Percentiles rank a stretch among this genome's conserved stretches.
These are phyloP conservation scores for Zangia roseola DNA, from an alignment of 768 basidiomycete species.

Conservation along the genomic window DNA sequence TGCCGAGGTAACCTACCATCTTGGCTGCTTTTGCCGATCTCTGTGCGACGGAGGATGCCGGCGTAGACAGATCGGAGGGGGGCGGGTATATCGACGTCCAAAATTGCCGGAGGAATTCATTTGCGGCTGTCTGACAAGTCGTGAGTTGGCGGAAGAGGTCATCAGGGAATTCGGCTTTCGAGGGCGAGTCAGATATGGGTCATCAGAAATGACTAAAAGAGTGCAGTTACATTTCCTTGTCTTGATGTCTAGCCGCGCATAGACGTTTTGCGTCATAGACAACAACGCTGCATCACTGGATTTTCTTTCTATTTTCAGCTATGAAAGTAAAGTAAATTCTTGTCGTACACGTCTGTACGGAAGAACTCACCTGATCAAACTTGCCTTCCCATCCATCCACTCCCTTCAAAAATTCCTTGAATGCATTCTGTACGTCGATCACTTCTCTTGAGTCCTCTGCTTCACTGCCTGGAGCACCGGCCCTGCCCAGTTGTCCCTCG, in stretches of 20 bases:
- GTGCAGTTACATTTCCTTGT: constrained; percentile 56
- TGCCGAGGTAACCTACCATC: constrained; percentile 82
- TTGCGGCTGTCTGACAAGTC: constrained; percentile 88
- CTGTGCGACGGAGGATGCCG: constrained; percentile 60
- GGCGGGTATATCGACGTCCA: constrained; percentile 89
- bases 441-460: constrained; percentile 22
- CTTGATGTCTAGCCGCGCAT: constrained; percentile 65
- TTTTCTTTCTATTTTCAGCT: constrained; percentile 71
- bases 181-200: background rate
- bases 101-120: constrained; percentile 95
- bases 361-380: constrained; percentile 51
- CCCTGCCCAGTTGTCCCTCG: constrained; percentile 55
- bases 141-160: constrained; percentile 78
- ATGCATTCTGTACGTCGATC: constrained; percentile 46
- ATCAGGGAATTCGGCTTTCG: constrained; percentile 75
- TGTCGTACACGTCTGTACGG: no score
- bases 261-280: constrained; percentile 79
- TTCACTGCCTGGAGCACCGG: constrained; percentile 3
- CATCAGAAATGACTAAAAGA: background rate
- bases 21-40: constrained; percentile 76
- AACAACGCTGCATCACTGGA: constrained; percentile 65
- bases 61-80: constrained; percentile 50
- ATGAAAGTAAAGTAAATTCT: background rate
- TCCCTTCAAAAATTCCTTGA: constrained; percentile 47
- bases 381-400: constrained; percentile 56